These are phyloP conservation scores for Leucocoprinus sp. DNA, from an alignment of 768 basidiomycete genomes.

Conservation along the genomic window DNA sequence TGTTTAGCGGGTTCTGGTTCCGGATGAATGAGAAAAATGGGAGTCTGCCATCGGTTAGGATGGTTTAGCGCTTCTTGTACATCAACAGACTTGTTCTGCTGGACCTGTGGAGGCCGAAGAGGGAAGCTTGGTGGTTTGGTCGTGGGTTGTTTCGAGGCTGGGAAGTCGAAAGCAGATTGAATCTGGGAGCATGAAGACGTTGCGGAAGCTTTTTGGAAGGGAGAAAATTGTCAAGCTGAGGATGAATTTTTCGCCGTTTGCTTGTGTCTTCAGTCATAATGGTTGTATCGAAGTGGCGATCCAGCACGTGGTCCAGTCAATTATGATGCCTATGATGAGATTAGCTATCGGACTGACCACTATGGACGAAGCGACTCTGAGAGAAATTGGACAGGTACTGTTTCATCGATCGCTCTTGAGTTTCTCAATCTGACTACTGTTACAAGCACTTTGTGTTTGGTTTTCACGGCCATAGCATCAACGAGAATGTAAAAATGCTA, in stretches of 20 bases:
- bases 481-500: conserved; percentile 43
- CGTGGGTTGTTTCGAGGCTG: neutral
- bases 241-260: conserved; percentile 2
- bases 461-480: conserved; percentile 51
- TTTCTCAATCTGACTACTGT: too few relatives aligned
- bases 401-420: neutral
- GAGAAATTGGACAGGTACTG: conserved; percentile 24
- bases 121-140: neutral
- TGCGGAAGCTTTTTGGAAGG: neutral
- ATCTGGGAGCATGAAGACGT: neutral
- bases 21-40: neutral
- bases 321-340: too few relatives aligned
- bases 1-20: neutral
- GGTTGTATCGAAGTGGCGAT: neutral
- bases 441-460: conserved; percentile 66
- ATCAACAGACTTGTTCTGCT: neutral
- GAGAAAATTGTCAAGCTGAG: conserved; percentile 1
- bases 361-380: conserved; percentile 29
- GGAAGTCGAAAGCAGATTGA: conserved; percentile 1
- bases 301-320: neutral
- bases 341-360: too few relatives aligned
- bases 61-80: neutral
- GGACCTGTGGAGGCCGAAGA: neutral
- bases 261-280: neutral
- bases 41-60: neutral